A percentile compares a stretch with the other conserved stretches of the same genome.
These are phyloP conservation scores for Fusarium humuli DNA, from an alignment of 2,329 filamentous ascomycete genomes.

Conservation along the genomic window DNA sequence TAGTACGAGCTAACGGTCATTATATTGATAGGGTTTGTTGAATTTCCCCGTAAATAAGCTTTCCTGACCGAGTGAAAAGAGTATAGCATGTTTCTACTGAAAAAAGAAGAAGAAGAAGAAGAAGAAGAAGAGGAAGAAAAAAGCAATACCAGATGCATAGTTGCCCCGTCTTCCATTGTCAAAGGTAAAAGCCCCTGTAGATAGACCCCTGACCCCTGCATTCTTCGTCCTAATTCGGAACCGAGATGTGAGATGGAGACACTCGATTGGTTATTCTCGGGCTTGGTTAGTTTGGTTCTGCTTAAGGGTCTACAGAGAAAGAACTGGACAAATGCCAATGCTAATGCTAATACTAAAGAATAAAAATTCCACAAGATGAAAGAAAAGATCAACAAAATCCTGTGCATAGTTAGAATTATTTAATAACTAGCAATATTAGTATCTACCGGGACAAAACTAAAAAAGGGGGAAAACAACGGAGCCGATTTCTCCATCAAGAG, in stretches of 20 bases:
- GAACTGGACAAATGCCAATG: background rate
- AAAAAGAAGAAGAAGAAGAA: background rate
- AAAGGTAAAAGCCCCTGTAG: conserved; percentile 11
- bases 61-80: background rate
- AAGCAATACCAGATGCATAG: background rate
- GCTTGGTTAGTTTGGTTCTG: conserved; percentile 4
- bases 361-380: background rate
- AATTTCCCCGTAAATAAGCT: background rate
- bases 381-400: background rate
- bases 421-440: background rate
- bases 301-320: conserved; percentile 3
- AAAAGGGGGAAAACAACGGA: background rate
- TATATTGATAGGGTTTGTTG: background rate
- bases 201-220: conserved; percentile 17
- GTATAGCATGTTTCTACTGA: background rate
- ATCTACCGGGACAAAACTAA: background rate
- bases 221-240: conserved; percentile 20
- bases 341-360: background rate
- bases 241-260: conserved; percentile 16
- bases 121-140: background rate
- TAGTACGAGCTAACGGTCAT: background rate
- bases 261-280: conserved; percentile 30
- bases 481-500: conserved; percentile 17
- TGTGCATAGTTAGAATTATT: background rate
- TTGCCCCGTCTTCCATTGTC: background rate